Evolutionary conservation across 208 protist species (phyloP).

Genomic region (Novymonas esmeraldas): DNA sequence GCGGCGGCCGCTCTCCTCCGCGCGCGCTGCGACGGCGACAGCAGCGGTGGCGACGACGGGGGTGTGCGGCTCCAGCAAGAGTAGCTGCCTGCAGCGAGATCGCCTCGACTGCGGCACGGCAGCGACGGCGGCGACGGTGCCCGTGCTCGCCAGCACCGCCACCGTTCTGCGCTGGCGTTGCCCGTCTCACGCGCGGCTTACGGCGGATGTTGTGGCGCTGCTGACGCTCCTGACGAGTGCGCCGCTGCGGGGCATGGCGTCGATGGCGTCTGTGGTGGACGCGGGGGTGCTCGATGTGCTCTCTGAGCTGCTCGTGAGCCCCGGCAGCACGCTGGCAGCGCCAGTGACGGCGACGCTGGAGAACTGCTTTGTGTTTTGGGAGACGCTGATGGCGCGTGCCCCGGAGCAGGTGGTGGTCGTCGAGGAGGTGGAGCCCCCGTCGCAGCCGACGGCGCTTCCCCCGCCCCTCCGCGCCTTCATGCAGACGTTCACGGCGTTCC

Average conservation of each 20-base stretch:
- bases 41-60: too few relatives aligned
- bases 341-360: slow-evolving; percentile 10
- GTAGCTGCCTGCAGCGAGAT: too few relatives aligned
- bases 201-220: slow-evolving; percentile 1
- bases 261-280: slow-evolving; percentile 19
- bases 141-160: neutral
- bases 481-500: slow-evolving; percentile 11
- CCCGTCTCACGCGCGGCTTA: slow-evolving; percentile 14
- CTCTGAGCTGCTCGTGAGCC: slow-evolving; percentile 15
- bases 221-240: slow-evolving; percentile 1
- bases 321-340: slow-evolving; percentile 11
- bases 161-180: neutral
- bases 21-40: neutral
- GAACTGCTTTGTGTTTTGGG: slow-evolving; percentile 24
- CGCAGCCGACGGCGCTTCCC: too few relatives aligned
- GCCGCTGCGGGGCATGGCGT: neutral
- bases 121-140: neutral
- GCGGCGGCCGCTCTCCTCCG: neutral
- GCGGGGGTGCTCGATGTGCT: slow-evolving; percentile 12
- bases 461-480: slow-evolving; percentile 9
- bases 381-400: slow-evolving; percentile 2
- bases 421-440: too few relatives aligned
- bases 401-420: neutral
- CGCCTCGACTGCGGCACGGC: too few relatives aligned
- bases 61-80: slow-evolving; percentile 19